Conservation (phyloP, 305 asterid species). For the Andrographis paniculata region DNA sequence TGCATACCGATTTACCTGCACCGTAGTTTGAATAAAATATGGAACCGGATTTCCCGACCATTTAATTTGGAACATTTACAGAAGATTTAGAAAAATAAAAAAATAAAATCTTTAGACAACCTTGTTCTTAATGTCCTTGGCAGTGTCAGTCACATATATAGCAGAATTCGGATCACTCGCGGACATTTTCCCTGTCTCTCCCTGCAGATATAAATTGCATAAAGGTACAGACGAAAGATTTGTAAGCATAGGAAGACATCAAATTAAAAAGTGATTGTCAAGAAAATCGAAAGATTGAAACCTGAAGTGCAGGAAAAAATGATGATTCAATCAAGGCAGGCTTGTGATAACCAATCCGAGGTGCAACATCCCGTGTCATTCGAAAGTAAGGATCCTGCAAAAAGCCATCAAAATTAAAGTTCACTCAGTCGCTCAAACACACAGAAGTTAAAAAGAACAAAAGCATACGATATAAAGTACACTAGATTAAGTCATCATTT, state of each 20-base stretch:
- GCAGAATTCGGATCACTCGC: constrained; percentile 95
- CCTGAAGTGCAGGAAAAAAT: constrained; percentile 98
- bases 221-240: constrained; percentile 1
- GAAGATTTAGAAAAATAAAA: no score
- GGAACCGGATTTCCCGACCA: neutral
- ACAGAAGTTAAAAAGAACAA: neutral
- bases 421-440: no score
- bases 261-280: neutral
- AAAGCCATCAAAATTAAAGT: constrained; percentile 11
- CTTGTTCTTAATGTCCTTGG: constrained; percentile 79
- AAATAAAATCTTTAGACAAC: constrained; percentile 24
- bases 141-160: constrained; percentile 85
- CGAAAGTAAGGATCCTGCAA: constrained; percentile 94
- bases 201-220: constrained; percentile 39
- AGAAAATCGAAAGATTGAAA: constrained; percentile 15
- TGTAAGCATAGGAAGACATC: neutral
- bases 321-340: constrained; percentile 89
- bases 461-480: neutral
- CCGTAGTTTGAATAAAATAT: neutral
- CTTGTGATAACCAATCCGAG: constrained; percentile 80
- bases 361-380: constrained; percentile 98
- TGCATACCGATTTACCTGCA: constrained; percentile 78
- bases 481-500: no score
- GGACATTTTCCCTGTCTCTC: constrained; percentile 93
- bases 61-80: neutral